Conservation (phyloP, 75 land plant genomes). For the Selaginella moellendorffii region DNA sequence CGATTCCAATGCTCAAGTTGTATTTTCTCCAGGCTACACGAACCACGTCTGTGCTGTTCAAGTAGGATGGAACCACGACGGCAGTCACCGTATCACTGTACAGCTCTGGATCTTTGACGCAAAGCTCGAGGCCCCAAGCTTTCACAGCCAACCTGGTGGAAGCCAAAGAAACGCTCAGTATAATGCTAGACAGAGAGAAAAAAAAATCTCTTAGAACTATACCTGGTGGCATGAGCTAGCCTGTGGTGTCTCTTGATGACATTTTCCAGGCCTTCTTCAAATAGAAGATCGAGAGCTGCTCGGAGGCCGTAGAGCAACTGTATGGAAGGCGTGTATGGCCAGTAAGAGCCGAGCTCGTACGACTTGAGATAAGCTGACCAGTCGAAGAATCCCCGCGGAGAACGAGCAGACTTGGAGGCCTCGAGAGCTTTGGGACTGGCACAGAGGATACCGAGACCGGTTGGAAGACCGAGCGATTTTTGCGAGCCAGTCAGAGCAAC, state of each 20-base stretch:
- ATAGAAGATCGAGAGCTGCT: neutral
- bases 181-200: neutral
- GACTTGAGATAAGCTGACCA: neutral
- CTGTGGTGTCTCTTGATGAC: conserved; percentile 1
- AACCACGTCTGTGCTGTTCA: conserved; percentile 2
- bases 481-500: conserved; percentile 5
- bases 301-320: conserved; percentile 2
- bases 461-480: conserved; percentile 3
- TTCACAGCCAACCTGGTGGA: neutral
- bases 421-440: conserved; percentile 7
- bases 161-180: neutral
- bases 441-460: conserved; percentile 6
- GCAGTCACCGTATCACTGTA: conserved; percentile 10
- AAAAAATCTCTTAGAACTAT: neutral
- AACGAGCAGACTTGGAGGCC: neutral
- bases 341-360: neutral
- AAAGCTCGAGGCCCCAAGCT: conserved; percentile 9
- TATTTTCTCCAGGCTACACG: conserved; percentile 4
- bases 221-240: conserved; percentile 6
- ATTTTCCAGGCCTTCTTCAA: conserved; percentile 4
- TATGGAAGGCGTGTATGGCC: conserved; percentile 8
- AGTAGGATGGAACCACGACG: neutral
- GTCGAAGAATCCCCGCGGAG: neutral
- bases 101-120: neutral
- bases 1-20: conserved; percentile 6